Evolutionary conservation across 495 filamentous ascomycete species (phyloP).

Genomic region (Bacidia gigantensis): DNA sequence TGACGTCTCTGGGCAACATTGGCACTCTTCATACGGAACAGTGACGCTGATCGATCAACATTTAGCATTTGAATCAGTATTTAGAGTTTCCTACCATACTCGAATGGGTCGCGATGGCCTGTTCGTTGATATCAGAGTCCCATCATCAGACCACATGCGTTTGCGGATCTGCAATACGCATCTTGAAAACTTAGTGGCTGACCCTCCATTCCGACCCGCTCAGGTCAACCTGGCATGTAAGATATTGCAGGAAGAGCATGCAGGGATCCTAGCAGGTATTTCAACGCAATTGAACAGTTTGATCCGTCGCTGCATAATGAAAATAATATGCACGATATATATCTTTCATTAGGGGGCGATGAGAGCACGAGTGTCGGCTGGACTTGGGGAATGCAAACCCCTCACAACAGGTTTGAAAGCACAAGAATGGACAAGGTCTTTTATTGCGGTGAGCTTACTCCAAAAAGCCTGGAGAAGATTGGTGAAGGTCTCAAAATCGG

Average conservation of each 20-base stretch:
- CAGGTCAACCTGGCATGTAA: conserved; percentile 29
- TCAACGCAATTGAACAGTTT: conserved; percentile 43
- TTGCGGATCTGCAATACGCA: conserved; percentile 40
- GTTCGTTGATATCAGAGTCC: conserved; percentile 33
- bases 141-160: background rate
- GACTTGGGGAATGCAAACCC: conserved; percentile 43
- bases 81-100: conserved; percentile 33
- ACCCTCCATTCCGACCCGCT: conserved; percentile 29
- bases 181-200: conserved; percentile 34
- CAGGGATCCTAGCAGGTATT: conserved; percentile 31
- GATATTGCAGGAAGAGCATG: conserved; percentile 27
- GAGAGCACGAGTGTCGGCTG: conserved; percentile 37
- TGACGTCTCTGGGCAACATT: conserved; percentile 25
- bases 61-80: conserved; percentile 26
- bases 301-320: conserved; percentile 32
- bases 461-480: conserved; percentile 28
- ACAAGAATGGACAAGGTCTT: conserved; percentile 41
- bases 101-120: conserved; percentile 36
- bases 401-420: conserved; percentile 26
- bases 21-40: conserved; percentile 32
- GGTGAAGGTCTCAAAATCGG: conserved; percentile 26
- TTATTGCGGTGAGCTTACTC: conserved; percentile 23
- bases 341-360: conserved; percentile 34
- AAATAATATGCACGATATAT: conserved; percentile 37
- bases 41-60: conserved; percentile 35